Evolutionary conservation across 805 yeast species (phyloP).

Genomic region (Sugiyamaella lignohabitans): DNA sequence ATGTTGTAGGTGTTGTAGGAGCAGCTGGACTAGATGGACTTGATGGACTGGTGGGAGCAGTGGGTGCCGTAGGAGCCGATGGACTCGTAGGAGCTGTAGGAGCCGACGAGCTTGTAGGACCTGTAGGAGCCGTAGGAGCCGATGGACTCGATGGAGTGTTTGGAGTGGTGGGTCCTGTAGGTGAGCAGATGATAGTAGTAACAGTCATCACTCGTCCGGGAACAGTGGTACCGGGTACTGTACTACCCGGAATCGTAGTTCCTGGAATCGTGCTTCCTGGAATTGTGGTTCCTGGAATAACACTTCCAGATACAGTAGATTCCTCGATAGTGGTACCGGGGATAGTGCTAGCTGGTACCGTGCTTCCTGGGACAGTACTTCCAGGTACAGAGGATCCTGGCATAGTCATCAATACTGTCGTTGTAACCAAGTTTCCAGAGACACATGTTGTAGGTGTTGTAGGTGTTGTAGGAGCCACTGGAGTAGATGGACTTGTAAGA

Average conservation of each 20-base stretch:
- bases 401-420: too few species aligned
- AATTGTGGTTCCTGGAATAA: background rate
- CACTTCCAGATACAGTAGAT: constrained; percentile 5
- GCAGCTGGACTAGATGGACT: background rate
- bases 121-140: background rate
- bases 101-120: constrained; percentile 7
- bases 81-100: background rate
- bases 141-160: background rate
- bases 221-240: constrained; percentile 10
- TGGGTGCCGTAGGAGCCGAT: background rate
- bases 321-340: background rate
- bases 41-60: background rate
- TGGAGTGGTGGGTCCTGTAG: constrained; percentile 13
- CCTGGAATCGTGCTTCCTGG: constrained; percentile 18
- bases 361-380: constrained; percentile 12
- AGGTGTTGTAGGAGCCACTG: too few species aligned
- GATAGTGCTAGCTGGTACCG: background rate
- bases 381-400: constrained; percentile 3
- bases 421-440: background rate
- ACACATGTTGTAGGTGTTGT: background rate
- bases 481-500: too few species aligned
- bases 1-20: constrained; percentile 1
- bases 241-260: constrained; percentile 21
- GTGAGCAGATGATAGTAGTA: constrained; percentile 12
- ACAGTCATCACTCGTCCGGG: constrained; percentile 1